These are phyloP conservation scores for Lactarius deliciosus DNA, from an alignment of 768 basidiomycete genomes.

Conservation along the genomic window DNA sequence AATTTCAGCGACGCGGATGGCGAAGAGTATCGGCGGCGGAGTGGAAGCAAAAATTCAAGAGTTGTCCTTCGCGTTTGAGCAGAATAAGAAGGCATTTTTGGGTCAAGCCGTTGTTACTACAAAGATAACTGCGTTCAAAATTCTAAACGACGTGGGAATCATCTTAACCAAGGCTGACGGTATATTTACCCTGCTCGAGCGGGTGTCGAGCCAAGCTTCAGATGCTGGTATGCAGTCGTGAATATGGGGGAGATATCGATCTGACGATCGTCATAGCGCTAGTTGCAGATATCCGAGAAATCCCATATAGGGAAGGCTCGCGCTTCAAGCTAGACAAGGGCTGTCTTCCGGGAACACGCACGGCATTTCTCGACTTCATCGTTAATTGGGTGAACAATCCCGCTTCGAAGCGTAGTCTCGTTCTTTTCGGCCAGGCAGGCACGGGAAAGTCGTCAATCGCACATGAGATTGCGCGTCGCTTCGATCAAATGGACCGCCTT, in stretches of 20 bases:
- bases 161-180: not conserved
- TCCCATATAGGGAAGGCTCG: no score
- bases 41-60: not conserved
- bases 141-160: not conserved
- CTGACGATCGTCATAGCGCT: no score
- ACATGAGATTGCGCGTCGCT: conserved; percentile 3
- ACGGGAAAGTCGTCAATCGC: not conserved
- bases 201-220: not conserved
- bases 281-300: no score
- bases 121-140: not conserved
- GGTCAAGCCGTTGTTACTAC: not conserved
- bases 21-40: not conserved
- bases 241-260: no score
- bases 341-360: not conserved
- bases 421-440: conserved; percentile 5
- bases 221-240: not conserved
- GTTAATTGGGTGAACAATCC: not conserved
- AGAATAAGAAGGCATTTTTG: not conserved
- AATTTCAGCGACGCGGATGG: not conserved
- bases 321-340: no score
- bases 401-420: not conserved
- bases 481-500: not conserved
- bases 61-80: not conserved
- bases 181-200: not conserved
- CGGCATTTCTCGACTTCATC: not conserved